Conservation (phyloP, 1,284 basidiomycete species). For the Termitomyces sp. region DNA sequence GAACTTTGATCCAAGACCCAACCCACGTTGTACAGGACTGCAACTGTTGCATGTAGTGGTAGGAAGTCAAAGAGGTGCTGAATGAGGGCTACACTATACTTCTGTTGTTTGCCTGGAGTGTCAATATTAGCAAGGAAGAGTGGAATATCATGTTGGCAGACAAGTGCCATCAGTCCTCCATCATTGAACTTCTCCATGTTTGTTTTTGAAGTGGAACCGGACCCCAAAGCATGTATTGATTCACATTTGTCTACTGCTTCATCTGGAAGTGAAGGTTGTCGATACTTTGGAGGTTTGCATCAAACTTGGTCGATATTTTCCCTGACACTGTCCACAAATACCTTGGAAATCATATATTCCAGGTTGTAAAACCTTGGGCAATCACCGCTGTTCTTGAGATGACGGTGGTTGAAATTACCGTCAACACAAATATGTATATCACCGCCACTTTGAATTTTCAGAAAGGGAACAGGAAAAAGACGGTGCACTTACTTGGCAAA, state of each 20-base stretch:
- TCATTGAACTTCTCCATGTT: constrained; percentile 12
- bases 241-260: constrained; percentile 12
- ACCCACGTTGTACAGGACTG: no score
- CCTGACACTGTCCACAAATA: no score
- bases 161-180: constrained; percentile 2
- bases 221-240: constrained; percentile 1
- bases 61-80: no score
- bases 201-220: constrained; percentile 9
- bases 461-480: no score
- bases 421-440: constrained; percentile 26
- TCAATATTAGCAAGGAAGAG: no score
- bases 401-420: constrained; percentile 13
- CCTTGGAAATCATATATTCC: neutral
- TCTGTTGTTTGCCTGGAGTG: constrained; percentile 31
- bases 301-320: no score
- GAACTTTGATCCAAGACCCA: no score
- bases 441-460: no score
- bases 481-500: constrained; percentile 12
- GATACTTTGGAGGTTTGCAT: constrained; percentile 1
- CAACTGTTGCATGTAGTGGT: no score
- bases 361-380: neutral
- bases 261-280: constrained; percentile 6
- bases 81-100: neutral
- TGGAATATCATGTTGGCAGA: constrained; percentile 10
- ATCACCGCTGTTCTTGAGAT: neutral